Percentiles rank a stretch among this genome's conserved stretches.
Conservation (phyloP, 768 basidiomycete species). For the Boletus fagicola region DNA sequence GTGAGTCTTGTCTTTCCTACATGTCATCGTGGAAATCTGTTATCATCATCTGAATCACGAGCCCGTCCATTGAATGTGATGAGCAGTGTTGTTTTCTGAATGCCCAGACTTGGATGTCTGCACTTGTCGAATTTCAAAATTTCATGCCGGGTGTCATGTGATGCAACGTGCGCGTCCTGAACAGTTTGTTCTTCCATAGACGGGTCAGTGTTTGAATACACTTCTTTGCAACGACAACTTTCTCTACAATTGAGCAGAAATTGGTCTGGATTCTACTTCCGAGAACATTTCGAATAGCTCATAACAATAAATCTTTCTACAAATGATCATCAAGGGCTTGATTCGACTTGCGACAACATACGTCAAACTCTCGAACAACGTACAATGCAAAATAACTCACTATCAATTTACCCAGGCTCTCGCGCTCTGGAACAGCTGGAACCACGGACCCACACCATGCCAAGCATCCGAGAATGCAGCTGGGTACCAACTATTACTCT, state of each 20-base stretch:
- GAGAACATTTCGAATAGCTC: slow-evolving; percentile 1
- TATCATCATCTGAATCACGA: background rate
- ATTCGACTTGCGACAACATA: background rate
- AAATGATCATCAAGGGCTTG: background rate
- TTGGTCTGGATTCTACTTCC: background rate
- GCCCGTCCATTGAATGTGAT: background rate
- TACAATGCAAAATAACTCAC: slow-evolving; percentile 14
- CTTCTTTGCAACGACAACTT: background rate
- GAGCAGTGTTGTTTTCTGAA: no score
- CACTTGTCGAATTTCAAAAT: background rate
- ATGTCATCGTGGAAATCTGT: background rate
- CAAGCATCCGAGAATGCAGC: slow-evolving; percentile 52
- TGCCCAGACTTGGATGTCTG: background rate
- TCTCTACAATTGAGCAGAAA: background rate
- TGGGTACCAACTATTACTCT: slow-evolving; percentile 94
- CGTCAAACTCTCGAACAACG: slow-evolving; percentile 28
- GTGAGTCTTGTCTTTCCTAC: background rate
- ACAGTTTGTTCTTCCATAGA: background rate
- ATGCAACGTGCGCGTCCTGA: background rate
- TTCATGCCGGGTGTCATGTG: background rate
- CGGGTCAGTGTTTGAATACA: background rate
- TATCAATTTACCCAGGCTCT: slow-evolving; percentile 53
- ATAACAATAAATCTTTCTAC: slow-evolving; percentile 6
- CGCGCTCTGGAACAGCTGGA: slow-evolving; percentile 90
- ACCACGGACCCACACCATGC: slow-evolving; percentile 89